Percentiles rank a stretch among this genome's conserved stretches.
Conservation (phyloP, 805 yeast species). For the Candida railenensis region DNA sequence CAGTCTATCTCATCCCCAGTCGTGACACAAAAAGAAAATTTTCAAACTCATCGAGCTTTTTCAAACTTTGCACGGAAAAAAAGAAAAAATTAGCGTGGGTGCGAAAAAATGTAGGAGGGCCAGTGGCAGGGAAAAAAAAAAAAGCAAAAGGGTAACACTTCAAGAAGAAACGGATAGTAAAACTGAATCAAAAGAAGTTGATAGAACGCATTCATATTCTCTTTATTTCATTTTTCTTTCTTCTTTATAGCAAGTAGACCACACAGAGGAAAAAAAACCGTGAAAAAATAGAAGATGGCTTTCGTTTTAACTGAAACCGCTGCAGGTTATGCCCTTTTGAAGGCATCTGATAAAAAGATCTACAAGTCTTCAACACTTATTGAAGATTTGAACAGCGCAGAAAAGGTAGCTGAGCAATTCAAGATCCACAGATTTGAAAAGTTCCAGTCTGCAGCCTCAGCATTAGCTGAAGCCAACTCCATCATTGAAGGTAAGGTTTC, state of each 20-base stretch:
- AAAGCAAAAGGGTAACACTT: not conserved
- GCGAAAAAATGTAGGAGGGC: no score
- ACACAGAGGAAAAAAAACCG: not conserved
- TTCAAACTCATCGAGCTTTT: constrained; percentile 7
- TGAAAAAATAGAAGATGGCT: constrained; percentile 58
- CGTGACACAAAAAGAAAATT: constrained; percentile 3
- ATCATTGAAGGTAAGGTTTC: constrained; percentile 93
- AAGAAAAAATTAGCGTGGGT: not conserved
- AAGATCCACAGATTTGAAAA: constrained; percentile 95
- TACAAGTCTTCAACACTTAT: constrained; percentile 77
- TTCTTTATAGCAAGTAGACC: not conserved
- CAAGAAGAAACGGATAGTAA: not conserved
- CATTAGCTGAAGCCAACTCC: constrained; percentile 91
- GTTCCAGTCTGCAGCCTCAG: constrained; percentile 91
- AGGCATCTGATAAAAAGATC: constrained; percentile 96
- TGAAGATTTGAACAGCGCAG: constrained; percentile 77
- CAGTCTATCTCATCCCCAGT: no score
- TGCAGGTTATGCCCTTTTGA: constrained; percentile 97
- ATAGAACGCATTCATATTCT: not conserved
- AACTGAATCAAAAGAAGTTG: not conserved
- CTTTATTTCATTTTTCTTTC: not conserved
- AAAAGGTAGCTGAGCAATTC: constrained; percentile 84
- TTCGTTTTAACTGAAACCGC: constrained; percentile 96
- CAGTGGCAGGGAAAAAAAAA: not conserved
- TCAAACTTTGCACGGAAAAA: no score